phyloP scores from a whole-genome alignment of 2,329 filamentous ascomycete genomes.

The Paramyrothecium sp. region DNA sequence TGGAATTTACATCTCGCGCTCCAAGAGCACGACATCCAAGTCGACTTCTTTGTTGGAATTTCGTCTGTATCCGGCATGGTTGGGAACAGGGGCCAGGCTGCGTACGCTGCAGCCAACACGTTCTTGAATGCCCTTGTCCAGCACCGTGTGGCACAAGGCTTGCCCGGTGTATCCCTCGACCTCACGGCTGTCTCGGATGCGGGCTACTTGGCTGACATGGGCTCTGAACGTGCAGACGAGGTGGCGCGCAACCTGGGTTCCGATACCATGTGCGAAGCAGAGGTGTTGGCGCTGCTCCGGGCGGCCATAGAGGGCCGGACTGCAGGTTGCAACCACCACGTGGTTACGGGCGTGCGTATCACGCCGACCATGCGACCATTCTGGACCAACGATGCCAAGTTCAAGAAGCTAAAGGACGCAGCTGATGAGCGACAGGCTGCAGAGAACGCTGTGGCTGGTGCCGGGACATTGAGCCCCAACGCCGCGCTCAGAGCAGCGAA shows the following conservation, averaged over 20 bases:
- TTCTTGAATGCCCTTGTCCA: not conserved
- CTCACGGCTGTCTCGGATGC: not conserved
- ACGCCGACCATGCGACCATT: not conserved
- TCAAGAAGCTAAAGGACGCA: not conserved
- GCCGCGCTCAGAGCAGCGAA: not conserved
- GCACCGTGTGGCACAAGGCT: not conserved
- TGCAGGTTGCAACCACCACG: not conserved
- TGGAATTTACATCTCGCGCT: not conserved
- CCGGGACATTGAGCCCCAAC: not conserved
- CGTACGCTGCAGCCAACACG: constrained; percentile 1
- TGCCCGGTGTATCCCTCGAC: not conserved
- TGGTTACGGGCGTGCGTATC: not conserved
- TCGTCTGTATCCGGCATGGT: not conserved
- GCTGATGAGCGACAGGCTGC: not conserved
- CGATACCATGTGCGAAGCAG: not conserved
- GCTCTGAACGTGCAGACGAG: not conserved
- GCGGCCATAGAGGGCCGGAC: not conserved
- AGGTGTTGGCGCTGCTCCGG: not conserved
- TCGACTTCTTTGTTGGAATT: not conserved
- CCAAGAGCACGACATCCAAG: not conserved
- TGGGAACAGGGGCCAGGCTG: not conserved
- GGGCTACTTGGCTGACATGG: not conserved
- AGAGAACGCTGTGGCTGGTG: not conserved
- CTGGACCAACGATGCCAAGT: not conserved
- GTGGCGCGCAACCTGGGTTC: not conserved